Evolutionary conservation across 306 rosid genomes (phyloP), one percentile per base, ranked within the genome.

Genomic region (Betula pendula): DNA sequence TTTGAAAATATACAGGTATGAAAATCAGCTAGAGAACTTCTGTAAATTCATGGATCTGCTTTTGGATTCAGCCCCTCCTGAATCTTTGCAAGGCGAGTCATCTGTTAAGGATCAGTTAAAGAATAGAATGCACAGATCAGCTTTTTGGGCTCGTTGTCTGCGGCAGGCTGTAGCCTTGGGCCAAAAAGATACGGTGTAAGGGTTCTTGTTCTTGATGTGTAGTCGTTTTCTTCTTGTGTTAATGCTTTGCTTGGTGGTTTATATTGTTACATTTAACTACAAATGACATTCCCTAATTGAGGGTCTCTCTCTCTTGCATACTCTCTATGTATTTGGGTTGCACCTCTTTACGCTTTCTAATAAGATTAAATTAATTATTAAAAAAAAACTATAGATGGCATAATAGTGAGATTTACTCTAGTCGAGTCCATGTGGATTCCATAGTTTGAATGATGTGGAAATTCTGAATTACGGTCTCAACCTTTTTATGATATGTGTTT

Each of bases 161-260:
- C 82, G 92, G 69, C 94, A 82, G 70, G 88, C 85, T 51, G 72
- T 92, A 60, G 70, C 86, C 81, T 51, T 92, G 75, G 97, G 97
- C 70, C 99, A 92, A 86, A 92, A 95, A 79, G 94, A 90, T 68
- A 81, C 92, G 90, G 92, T 92, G 97, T 95, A 86, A 79, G 97
- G 70, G 62, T 80, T 76, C 76, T 48, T 72, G 73, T 78, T 71
- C 76, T 40, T 65, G 74, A 62, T 56, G 79, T 58, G 53, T 58
- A 25, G 56, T 76, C 47, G 15, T 62, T 76, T 82, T 50, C 78
- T 40, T 77, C 11, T 25, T 5, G 60, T 14, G 25, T 51, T 62
- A 80, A 60, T 49, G n/a, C 3, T 38, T 38, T 38, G 68, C 14
- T 72, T 19, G 66, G 13, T 38, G 68, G 63, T 35, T 78, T 79